These are phyloP conservation scores for Meripilus lineatus DNA, from an alignment of 1,284 basidiomycete species.

Conservation along the genomic window DNA sequence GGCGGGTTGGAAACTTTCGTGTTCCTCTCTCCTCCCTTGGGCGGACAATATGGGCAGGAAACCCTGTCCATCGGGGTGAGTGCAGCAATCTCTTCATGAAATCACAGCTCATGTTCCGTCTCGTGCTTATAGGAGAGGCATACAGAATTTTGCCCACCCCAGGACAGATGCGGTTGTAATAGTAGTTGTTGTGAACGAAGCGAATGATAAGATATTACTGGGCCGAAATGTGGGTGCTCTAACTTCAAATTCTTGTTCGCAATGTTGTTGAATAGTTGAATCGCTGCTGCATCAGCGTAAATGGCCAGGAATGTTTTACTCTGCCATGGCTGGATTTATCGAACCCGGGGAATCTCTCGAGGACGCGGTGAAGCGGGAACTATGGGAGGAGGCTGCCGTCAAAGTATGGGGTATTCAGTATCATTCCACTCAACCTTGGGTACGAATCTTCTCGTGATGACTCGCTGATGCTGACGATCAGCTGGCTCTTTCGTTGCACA, in stretches of 20 bases:
- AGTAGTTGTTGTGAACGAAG: conserved; percentile 80
- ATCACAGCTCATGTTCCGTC: conserved; percentile 9
- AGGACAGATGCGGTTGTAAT: conserved; percentile 90
- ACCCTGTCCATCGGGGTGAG: conserved; percentile 66
- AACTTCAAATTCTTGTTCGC: neutral
- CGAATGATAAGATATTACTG: conserved; percentile 78
- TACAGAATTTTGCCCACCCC: conserved; percentile 89
- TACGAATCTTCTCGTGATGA: conserved; percentile 33
- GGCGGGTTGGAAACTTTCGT: conserved; percentile 94
- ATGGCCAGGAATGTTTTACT: conserved; percentile 74
- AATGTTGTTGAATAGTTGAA: neutral
- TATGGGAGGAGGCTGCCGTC: conserved; percentile 94
- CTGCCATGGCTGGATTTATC: conserved; percentile 86
- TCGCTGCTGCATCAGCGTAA: conserved; percentile 24
- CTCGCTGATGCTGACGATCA: neutral
- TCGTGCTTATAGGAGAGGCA: conserved; percentile 54
- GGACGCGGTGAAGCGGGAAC: conserved; percentile 89
- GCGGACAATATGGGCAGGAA: conserved; percentile 53
- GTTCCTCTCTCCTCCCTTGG: conserved; percentile 71
- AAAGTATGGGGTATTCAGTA: conserved; percentile 82
- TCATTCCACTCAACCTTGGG: conserved; percentile 85
- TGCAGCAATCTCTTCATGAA: conserved; percentile 11
- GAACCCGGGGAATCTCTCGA: conserved; percentile 95
- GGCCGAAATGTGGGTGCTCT: conserved; percentile 69
- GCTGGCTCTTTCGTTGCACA: conserved; percentile 20